Evolutionary conservation across 441 rosid genomes (phyloP), one percentile per base, ranked within the genome.

Genomic region (Eutrema salsugineum): DNA sequence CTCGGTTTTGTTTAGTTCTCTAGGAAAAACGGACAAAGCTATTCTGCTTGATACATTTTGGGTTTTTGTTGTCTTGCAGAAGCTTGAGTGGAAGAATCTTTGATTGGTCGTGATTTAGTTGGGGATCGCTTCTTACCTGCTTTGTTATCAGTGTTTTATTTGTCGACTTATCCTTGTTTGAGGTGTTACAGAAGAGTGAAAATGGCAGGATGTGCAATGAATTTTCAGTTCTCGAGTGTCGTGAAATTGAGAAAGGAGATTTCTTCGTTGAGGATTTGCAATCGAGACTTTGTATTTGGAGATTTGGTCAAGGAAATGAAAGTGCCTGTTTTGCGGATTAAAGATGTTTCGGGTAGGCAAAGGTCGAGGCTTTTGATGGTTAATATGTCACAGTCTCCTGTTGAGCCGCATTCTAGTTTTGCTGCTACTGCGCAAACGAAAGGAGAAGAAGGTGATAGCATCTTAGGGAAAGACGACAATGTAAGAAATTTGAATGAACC

Each of bases 141-240:
- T 44, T 66, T 30, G 30, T 57, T 64, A 36, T 35, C n/a, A 16
- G 43, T 17, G 42, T 63, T 47, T 19, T 30, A 78, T 78, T 79
- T 53, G 83, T 79, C 85, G 85, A 84, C 78, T 56, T 76, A 12
- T 24, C 78, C 14, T 5, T 56, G 69, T 43, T 63, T 11, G 28
- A 59, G 42, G 42, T 36, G 48, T 64, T 35, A 17, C 28, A 75
- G 43, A 27, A 68, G 12, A 39, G 44, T 22, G 32, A 36, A 36
- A 77, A 69, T 84, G 88, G 84, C 85, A 49, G 78, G 79, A 68
- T 69, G 72, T 73, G 77, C 71, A 15, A 81, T 81, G 57, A 73
- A 66, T 49, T 69, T 75, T 16, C 74, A 87, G 11, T 66, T 78
- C 35, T 77, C 81, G 2, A 69, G 77, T 69, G 71, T 72, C 53